These are phyloP conservation scores for Glycine latifolia DNA, from an alignment of 306 rosid genomes.

Conservation along the genomic window DNA sequence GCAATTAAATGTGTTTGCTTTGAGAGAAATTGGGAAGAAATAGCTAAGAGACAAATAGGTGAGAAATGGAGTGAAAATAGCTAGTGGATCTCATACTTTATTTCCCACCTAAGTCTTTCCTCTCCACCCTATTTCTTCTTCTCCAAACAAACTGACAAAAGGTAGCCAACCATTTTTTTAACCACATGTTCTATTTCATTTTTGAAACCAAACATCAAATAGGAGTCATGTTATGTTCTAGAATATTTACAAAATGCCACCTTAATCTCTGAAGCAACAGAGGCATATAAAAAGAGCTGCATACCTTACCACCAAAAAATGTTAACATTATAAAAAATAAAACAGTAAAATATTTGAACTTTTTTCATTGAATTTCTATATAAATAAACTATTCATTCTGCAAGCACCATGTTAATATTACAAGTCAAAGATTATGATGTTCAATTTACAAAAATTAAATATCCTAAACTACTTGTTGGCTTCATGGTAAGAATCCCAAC, in stretches of 20 bases:
- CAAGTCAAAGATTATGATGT: conserved; percentile 7
- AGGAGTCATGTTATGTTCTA: neutral
- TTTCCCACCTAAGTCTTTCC: too few relatives aligned
- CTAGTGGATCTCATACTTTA: too few relatives aligned
- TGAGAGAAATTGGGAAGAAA: too few relatives aligned
- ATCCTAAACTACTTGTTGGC: neutral
- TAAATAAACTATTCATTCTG: conserved; percentile 17
- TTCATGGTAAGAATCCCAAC: neutral
- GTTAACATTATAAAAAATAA: neutral
- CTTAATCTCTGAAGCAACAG: neutral
- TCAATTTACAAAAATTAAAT: neutral
- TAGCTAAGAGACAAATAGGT: too few relatives aligned
- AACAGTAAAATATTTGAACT: neutral
- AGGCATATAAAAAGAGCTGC: neutral
- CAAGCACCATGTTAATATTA: neutral
- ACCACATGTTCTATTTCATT: neutral
- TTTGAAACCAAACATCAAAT: neutral
- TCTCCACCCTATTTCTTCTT: too few relatives aligned
- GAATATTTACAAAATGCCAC: neutral
- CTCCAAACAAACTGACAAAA: too few relatives aligned
- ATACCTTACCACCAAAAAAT: neutral
- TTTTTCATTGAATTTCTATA: neutral
- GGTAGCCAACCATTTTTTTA: neutral
- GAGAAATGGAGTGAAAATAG: too few relatives aligned
- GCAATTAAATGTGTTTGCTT: too few relatives aligned